phyloP scores from a whole-genome alignment of 768 basidiomycete genomes.

The Russula abietina region DNA sequence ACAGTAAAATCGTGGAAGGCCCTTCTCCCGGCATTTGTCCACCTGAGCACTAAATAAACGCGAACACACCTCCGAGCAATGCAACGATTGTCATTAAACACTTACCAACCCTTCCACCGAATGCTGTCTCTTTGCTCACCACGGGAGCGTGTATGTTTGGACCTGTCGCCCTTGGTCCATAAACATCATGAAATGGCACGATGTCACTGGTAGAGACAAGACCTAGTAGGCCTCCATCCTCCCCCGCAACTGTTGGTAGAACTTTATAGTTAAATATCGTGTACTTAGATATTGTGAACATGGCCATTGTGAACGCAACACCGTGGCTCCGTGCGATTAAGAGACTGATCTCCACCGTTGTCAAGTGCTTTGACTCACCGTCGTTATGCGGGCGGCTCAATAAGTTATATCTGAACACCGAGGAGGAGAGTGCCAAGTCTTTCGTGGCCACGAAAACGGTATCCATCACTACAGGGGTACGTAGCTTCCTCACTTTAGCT shows the following conservation, averaged over 20 bases:
- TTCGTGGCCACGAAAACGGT: too few species aligned
- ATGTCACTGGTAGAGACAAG: constrained; percentile 62
- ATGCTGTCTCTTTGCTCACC: constrained; percentile 81
- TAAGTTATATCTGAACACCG: too few species aligned
- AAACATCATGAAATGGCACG: constrained; percentile 76
- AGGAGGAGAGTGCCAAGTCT: too few species aligned
- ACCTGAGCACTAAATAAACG: constrained; percentile 43
- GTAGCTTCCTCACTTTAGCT: too few species aligned
- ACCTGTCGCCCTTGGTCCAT: constrained; percentile 86
- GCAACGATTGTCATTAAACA: constrained; percentile 13
- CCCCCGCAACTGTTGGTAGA: not conserved
- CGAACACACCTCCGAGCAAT: not conserved
- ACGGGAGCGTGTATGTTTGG: constrained; percentile 87
- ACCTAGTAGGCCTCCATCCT: too few species aligned
- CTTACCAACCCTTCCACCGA: constrained; percentile 70
- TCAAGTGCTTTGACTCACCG: too few species aligned
- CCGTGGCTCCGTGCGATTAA: not conserved
- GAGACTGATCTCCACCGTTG: too few species aligned
- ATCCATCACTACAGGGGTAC: too few species aligned
- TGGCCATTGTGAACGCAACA: not conserved
- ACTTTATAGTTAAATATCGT: not conserved
- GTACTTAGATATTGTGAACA: not conserved
- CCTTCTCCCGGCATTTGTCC: constrained; percentile 50
- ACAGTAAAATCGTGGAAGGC: constrained; percentile 51
- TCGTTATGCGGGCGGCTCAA: too few species aligned